phyloP scores from a whole-genome alignment of 148 eudicot genomes.

The Pouteria glomerata region DNA sequence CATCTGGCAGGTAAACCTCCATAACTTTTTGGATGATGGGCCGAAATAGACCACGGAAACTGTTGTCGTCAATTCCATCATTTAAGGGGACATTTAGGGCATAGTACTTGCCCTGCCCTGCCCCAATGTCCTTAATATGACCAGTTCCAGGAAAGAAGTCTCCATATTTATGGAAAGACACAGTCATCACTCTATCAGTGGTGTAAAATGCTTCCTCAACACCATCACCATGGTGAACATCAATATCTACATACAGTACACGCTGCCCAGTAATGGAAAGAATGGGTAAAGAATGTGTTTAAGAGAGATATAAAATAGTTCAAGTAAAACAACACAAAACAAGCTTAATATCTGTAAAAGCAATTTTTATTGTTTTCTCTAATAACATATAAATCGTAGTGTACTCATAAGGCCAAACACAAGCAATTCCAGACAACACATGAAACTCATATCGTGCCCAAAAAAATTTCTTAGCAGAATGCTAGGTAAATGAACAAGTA shows the following conservation, averaged over 20 bases:
- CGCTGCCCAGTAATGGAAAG: slow-evolving; percentile 49
- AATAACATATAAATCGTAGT: too few species aligned
- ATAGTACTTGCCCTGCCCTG: slow-evolving; percentile 64
- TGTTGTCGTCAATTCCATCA: slow-evolving; percentile 81
- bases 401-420: too few species aligned
- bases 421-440: too few species aligned
- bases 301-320: not conserved
- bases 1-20: slow-evolving; percentile 93
- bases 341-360: too few species aligned
- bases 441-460: too few species aligned
- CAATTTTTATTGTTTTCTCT: too few species aligned
- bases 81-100: slow-evolving; percentile 86
- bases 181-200: slow-evolving; percentile 95
- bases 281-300: not conserved
- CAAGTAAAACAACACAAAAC: too few species aligned
- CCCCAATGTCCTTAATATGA: slow-evolving; percentile 81
- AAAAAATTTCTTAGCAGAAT: too few species aligned
- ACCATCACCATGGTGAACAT: slow-evolving; percentile 95
- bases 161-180: slow-evolving; percentile 92
- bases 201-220: slow-evolving; percentile 93
- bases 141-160: slow-evolving; percentile 96
- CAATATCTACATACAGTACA: slow-evolving; percentile 80
- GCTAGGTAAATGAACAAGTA: too few species aligned
- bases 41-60: slow-evolving; percentile 74
- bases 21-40: slow-evolving; percentile 80